Base-by-base conservation (phyloP, 1,284 basidiomycete species). In the Leccinum subspadiceum region DNA sequence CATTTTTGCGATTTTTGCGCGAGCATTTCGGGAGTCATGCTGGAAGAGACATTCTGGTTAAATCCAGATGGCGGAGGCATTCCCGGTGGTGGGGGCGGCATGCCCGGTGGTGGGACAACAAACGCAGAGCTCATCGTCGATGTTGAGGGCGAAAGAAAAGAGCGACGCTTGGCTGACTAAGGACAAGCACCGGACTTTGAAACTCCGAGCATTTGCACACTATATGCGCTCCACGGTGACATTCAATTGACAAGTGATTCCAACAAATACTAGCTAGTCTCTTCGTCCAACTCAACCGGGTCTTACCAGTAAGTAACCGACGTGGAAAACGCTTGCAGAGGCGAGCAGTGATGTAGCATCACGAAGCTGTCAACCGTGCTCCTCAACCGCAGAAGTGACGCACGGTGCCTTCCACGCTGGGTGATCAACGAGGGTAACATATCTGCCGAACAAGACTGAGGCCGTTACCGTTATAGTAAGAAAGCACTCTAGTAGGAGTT, bases 1-100 rank as follows among this genome's bases (percentile, higher is more conserved):
- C 94, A 97, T 79, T 96, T 96, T 78, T 92, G 87, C 51, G 92
- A 87, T 78, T 96, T 96, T 73, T 90, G 85, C 26, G 87, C 86
- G 61, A 96, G 81, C 61, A 83, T 80, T 77, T 94, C 92, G 35
- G 84, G 83, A n/a, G 89, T 82, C 72, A 95, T 83, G 62, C 81
- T 80, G 55, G 85, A 85, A 48, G 81, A 75, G 10, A 81, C 82
- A 0, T 84, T 76, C 62, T 78, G 77, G 60, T 70, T 79, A 33
- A 80, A 78, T 29, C 81, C 79, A 8, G 79, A 76, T 9, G 73
- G 76, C 2, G 61, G 73, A 1, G 81, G 82, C 82, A 89, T 86
- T 12, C 87, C 86, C 53, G 82, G 83, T 12, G 83, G 84, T 13
- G 82, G 83, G 10, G 79, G 77, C 31, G 83, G 82, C 79, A 87